These are phyloP conservation scores for Coemansia sp. DNA, from an alignment of 192 early-diverging fungal species.

Conservation along the genomic window DNA sequence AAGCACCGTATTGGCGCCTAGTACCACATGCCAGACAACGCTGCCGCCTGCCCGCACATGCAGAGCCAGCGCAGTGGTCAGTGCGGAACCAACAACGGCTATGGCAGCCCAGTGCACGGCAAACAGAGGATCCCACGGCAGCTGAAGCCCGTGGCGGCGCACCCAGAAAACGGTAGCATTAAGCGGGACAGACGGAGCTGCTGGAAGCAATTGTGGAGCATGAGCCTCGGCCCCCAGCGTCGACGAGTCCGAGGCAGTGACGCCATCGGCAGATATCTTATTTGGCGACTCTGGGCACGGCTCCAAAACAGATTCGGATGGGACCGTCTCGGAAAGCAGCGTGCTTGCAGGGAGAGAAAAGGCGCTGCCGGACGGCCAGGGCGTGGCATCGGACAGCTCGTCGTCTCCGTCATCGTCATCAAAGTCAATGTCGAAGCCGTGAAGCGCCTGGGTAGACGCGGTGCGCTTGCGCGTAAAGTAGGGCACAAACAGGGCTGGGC, in stretches of 20 bases:
- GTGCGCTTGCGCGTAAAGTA: slow-evolving; percentile 31
- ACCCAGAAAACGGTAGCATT: slow-evolving; percentile 42
- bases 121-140: slow-evolving; percentile 51
- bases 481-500: slow-evolving; percentile 7
- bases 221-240: slow-evolving; percentile 25
- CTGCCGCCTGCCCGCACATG: slow-evolving; percentile 16
- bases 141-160: slow-evolving; percentile 42
- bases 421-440: slow-evolving; percentile 31
- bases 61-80: slow-evolving; percentile 18
- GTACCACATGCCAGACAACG: slow-evolving; percentile 13
- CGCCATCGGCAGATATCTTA: slow-evolving; percentile 28
- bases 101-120: slow-evolving; percentile 35
- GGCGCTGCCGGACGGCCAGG: too few species aligned
- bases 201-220: slow-evolving; percentile 17
- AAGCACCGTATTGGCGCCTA: slow-evolving; percentile 15
- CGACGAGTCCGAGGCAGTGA: slow-evolving; percentile 34
- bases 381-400: too few species aligned
- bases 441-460: slow-evolving; percentile 45
- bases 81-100: slow-evolving; percentile 13
- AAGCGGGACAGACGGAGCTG: slow-evolving; percentile 31
- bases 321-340: background rate
- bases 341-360: too few species aligned
- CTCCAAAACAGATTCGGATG: background rate
- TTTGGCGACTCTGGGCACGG: background rate
- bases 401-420: slow-evolving; percentile 4